Evolutionary conservation across 2,329 filamentous ascomycete species (phyloP), one percentile per base, ranked within the genome.

Genomic region (Leptographium galeiforme): DNA sequence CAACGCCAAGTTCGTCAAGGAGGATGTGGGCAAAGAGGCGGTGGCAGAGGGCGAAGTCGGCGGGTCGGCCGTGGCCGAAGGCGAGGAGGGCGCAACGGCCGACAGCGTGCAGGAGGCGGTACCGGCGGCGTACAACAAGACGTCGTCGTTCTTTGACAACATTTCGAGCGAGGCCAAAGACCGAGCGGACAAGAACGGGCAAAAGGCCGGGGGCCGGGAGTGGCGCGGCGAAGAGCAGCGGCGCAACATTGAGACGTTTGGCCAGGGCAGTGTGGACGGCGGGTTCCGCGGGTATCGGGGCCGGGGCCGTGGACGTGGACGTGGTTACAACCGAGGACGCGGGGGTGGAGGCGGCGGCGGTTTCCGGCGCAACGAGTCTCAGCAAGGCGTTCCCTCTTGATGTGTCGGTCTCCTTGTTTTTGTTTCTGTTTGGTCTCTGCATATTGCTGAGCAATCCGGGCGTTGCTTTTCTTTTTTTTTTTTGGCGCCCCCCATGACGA

Each of bases 201-300:
- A 81, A 57, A 81, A 82, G 65, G 75, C 81, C n/a, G 84, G 85
- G 54, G 89, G 89, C 36, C 82, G 87, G 48, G 89, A 95, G 66
- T 94, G 93, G 82, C 83, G 93, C 52, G 85, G 83, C 41, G 89
- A 97, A 67, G 93, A 97, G 67, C 87, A 95, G 66, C 89, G 85
- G 67, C 89, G 89, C 72, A 97, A 97, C 66, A 87, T 98, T 64
- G 93, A 98, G 71, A 98, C 93, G 0, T 98, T 98, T 61, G 93
- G 93, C 10, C 90, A 97, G 67, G 90, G 90, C 52, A 96, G 89
- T 61, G 90, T 98, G 25, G 93, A 98, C 61, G 84, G 81, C 50
- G 79, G 82, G 16, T 86, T 81, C 66, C 79, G 86, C 57, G 81
- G 82, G 52, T 93, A 83, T 68, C 84, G 89, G 51, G 87, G 89